These are phyloP conservation scores for Porogramme epimiltina DNA, from an alignment of 1,284 basidiomycete genomes.

Conservation along the genomic window DNA sequence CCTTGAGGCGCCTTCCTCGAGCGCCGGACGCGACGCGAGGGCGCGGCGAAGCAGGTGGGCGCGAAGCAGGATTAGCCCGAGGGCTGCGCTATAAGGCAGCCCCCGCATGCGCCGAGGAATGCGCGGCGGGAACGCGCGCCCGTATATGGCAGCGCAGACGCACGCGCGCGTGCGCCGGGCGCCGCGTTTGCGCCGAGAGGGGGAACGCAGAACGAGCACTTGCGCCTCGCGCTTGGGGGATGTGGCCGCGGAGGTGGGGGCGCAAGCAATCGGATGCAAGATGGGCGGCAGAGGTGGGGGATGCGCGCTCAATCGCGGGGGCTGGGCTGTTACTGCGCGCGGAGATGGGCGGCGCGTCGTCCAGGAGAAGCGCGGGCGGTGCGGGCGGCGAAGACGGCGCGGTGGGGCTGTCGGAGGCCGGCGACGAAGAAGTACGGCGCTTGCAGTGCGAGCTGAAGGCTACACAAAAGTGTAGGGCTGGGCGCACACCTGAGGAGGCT, in stretches of 20 bases:
- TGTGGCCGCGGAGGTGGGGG: too few species aligned
- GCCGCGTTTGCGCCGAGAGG: constrained; percentile 3
- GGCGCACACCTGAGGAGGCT: too few species aligned
- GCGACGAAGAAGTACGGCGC: neutral
- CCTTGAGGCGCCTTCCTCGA: neutral
- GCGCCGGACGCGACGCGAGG: neutral
- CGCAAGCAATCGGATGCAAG: too few species aligned
- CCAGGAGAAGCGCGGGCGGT: constrained; percentile 8
- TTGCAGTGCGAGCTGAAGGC: too few species aligned
- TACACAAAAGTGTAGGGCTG: too few species aligned
- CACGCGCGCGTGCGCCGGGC: neutral
- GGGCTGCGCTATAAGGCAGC: constrained; percentile 1
- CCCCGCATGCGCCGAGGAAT: constrained; percentile 10
- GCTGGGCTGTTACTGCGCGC: too few species aligned
- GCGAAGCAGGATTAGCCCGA: neutral
- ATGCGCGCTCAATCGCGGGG: too few species aligned
- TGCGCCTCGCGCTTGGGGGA: too few species aligned
- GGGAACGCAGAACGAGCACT: neutral
- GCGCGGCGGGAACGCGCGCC: constrained; percentile 11
- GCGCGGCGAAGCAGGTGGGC: neutral
- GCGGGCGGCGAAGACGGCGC: constrained; percentile 3
- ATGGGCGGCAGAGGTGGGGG: neutral
- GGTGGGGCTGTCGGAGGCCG: constrained; percentile 10
- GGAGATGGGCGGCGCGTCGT: neutral
- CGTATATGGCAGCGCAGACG: constrained; percentile 4